These are phyloP conservation scores for Santalum album DNA, from an alignment of 164 flowering plant species.

Conservation along the genomic window DNA sequence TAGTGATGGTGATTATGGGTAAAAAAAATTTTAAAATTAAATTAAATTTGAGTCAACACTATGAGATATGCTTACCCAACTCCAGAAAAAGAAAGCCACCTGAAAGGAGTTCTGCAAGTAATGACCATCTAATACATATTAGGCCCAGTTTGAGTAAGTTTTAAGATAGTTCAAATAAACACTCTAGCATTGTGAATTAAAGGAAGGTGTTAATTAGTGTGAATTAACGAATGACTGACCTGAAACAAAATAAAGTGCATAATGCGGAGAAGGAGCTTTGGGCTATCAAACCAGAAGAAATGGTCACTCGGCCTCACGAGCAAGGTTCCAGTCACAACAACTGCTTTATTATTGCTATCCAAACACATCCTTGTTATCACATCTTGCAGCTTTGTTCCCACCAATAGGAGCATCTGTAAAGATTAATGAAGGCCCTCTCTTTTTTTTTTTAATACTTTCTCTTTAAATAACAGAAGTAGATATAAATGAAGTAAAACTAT, in stretches of 20 bases:
- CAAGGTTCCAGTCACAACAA: conserved; percentile 33
- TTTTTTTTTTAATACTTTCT: too few relatives aligned
- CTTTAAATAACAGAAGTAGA: not conserved
- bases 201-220: too few relatives aligned
- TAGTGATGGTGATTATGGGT: too few relatives aligned
- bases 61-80: conserved; percentile 43
- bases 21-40: too few relatives aligned
- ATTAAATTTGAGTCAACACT: too few relatives aligned
- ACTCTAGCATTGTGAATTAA: too few relatives aligned
- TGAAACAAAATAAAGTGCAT: conserved; percentile 57
- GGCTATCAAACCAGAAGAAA: conserved; percentile 40
- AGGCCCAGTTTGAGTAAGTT: too few relatives aligned
- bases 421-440: too few relatives aligned
- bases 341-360: conserved; percentile 24
- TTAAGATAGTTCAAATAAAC: too few relatives aligned
- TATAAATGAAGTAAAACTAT: not conserved
- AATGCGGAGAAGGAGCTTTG: conserved; percentile 42
- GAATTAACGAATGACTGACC: too few relatives aligned
- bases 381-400: conserved; percentile 55
- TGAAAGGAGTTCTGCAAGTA: conserved; percentile 69
- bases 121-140: not conserved
- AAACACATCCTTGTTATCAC: conserved; percentile 39
- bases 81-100: conserved; percentile 64
- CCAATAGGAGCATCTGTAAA: conserved; percentile 38
- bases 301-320: conserved; percentile 39